phyloP scores from a whole-genome alignment of 169 alveolate species.

The Plasmodium knowlesi region DNA sequence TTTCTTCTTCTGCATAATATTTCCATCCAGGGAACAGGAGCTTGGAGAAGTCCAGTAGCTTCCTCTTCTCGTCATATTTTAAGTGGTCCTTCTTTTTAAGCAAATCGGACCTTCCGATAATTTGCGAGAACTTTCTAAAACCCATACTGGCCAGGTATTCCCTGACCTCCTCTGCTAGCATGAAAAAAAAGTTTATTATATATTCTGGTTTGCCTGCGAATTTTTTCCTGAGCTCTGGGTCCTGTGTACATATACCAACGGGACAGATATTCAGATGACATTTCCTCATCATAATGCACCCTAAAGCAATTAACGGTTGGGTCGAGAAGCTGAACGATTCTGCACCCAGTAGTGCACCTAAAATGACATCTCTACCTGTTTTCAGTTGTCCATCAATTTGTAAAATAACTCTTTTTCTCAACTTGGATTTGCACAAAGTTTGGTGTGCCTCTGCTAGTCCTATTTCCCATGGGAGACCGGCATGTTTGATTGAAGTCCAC shows the following conservation, averaged over 20 bases:
- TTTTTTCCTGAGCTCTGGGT: constrained; percentile 83
- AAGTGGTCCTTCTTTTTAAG: constrained; percentile 66
- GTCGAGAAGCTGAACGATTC: constrained; percentile 86
- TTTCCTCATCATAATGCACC: constrained; percentile 89
- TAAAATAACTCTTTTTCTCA: constrained; percentile 81
- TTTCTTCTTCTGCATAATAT: constrained; percentile 73
- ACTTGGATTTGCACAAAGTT: constrained; percentile 76
- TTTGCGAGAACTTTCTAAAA: constrained; percentile 73
- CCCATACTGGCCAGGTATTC: constrained; percentile 83
- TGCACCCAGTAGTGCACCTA: constrained; percentile 86
- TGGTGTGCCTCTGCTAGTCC: constrained; percentile 89
- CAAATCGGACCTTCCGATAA: constrained; percentile 76
- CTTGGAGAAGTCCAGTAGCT: constrained; percentile 66
- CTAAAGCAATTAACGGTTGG: constrained; percentile 84
- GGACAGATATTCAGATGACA: constrained; percentile 88
- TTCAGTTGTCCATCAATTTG: constrained; percentile 86
- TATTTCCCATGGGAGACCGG: constrained; percentile 89
- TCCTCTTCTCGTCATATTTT: constrained; percentile 71
- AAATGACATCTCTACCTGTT: constrained; percentile 85
- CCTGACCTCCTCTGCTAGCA: constrained; percentile 84
- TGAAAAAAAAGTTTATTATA: constrained; percentile 81
- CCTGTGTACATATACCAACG: constrained; percentile 88
- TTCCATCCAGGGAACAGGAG: constrained; percentile 75
- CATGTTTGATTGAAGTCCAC: constrained; percentile 85
- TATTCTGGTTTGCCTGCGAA: constrained; percentile 88